Evolutionary conservation across 257 asterid genomes (phyloP).

Genomic region (Solanum corneliomulleri): DNA sequence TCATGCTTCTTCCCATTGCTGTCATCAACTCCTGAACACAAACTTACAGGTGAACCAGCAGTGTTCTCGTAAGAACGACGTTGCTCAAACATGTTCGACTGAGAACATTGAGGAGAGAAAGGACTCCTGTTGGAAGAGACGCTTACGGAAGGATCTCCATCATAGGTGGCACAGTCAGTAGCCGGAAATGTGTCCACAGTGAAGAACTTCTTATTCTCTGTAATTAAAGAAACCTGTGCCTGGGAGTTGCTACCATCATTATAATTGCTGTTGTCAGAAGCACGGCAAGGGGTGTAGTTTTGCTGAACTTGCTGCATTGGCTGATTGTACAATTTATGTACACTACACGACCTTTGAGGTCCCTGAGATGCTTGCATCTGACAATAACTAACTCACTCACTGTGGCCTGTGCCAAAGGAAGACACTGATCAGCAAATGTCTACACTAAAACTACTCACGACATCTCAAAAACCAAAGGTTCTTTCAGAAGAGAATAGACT

Average conservation of each 20-base stretch:
- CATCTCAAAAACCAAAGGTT: background rate
- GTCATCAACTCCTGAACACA: slow-evolving; percentile 72
- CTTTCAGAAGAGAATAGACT: background rate
- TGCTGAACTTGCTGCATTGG: slow-evolving; percentile 41
- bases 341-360: slow-evolving; percentile 32
- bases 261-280: slow-evolving; percentile 25
- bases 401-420: background rate
- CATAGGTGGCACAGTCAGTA: slow-evolving; percentile 16
- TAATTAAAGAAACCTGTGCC: slow-evolving; percentile 32
- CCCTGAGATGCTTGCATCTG: slow-evolving; percentile 64
- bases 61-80: slow-evolving; percentile 40
- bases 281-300: slow-evolving; percentile 32
- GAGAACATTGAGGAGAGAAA: slow-evolving; percentile 74
- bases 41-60: slow-evolving; percentile 71
- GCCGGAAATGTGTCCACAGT: slow-evolving; percentile 76
- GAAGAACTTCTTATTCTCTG: slow-evolving; percentile 49
- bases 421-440: background rate
- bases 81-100: slow-evolving; percentile 48
- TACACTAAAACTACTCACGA: background rate
- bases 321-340: slow-evolving; percentile 28
- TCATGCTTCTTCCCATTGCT: slow-evolving; percentile 52
- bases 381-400: background rate
- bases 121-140: slow-evolving; percentile 56
- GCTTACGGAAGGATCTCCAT: slow-evolving; percentile 55
- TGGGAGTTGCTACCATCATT: slow-evolving; percentile 35